phyloP scores from a whole-genome alignment of 2,329 filamentous ascomycete species.

The Aspergillus luchuensis region DNA sequence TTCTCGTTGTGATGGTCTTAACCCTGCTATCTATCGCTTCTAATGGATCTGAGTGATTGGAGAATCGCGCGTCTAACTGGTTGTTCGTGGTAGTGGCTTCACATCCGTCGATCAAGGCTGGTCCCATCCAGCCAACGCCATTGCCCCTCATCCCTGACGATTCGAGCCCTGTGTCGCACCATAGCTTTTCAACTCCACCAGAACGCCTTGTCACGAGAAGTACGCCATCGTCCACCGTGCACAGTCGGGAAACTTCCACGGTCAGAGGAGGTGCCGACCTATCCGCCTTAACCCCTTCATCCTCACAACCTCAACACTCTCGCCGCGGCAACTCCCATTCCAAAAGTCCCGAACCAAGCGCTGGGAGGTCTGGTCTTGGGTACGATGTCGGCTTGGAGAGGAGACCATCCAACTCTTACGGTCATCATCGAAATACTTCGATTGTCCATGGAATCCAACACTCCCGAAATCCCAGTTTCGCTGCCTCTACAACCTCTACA shows the following conservation, averaged over 20 bases:
- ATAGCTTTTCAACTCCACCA: constrained; percentile 39
- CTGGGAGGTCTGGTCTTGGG: constrained; percentile 36
- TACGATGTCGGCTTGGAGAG: constrained; percentile 45
- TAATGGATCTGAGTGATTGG: not conserved
- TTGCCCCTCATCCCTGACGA: constrained; percentile 48
- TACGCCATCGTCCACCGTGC: constrained; percentile 40
- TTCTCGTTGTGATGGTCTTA: constrained; percentile 3
- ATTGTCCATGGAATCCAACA: constrained; percentile 96
- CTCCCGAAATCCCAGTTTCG: constrained; percentile 77
- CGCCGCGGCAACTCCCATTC: constrained; percentile 46
- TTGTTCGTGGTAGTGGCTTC: constrained; percentile 36
- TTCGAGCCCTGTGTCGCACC: constrained; percentile 39
- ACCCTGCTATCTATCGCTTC: not conserved
- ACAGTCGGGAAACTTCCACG: constrained; percentile 48
- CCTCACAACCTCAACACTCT: constrained; percentile 37
- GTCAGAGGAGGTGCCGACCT: constrained; percentile 46
- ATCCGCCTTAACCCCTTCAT: constrained; percentile 36
- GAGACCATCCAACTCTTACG: constrained; percentile 61
- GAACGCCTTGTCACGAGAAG: constrained; percentile 42
- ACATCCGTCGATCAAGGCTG: constrained; percentile 41
- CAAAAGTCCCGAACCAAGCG: constrained; percentile 44
- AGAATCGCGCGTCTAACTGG: constrained; percentile 12
- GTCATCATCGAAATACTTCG: constrained; percentile 92
- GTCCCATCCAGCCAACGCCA: constrained; percentile 39
- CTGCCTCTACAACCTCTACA: constrained; percentile 65